A percentile compares a stretch with the other conserved stretches of the same genome.
phyloP scores from a whole-genome alignment of 129 eudicot genomes.

The Lonicera japonica region DNA sequence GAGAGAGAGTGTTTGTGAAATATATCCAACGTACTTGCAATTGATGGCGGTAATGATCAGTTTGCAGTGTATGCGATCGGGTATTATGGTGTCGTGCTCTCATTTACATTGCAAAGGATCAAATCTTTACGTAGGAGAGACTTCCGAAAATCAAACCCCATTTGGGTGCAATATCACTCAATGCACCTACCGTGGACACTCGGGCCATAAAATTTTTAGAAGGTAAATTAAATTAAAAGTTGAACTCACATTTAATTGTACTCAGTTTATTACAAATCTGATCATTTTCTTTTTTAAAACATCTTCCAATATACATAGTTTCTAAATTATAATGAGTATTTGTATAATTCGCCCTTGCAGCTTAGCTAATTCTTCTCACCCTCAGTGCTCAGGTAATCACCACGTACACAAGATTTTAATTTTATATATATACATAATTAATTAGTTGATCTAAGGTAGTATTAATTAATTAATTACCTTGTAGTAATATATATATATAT shows the following conservation, averaged over 20 bases:
- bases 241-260: too few species aligned
- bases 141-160: neutral
- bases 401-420: too few species aligned
- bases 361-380: neutral
- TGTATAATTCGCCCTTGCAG: neutral
- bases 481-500: too few species aligned
- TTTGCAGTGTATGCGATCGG: neutral
- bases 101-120: conserved; percentile 6
- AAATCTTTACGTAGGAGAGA: neutral
- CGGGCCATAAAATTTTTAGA: neutral
- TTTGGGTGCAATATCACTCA: conserved; percentile 1
- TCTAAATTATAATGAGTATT: neutral
- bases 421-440: too few species aligned
- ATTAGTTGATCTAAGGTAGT: too few species aligned
- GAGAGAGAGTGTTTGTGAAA: too few species aligned
- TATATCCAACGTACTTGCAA: too few species aligned
- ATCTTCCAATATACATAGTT: neutral
- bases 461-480: too few species aligned
- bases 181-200: conserved; percentile 2
- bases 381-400: conserved; percentile 6
- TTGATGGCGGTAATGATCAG: neutral
- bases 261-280: too few species aligned
- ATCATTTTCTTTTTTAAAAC: neutral
- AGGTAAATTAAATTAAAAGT: too few species aligned
- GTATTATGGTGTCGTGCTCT: neutral